phyloP scores from a whole-genome alignment of 805 yeast genomes.

The Cyberlindnera subsufficiens region DNA sequence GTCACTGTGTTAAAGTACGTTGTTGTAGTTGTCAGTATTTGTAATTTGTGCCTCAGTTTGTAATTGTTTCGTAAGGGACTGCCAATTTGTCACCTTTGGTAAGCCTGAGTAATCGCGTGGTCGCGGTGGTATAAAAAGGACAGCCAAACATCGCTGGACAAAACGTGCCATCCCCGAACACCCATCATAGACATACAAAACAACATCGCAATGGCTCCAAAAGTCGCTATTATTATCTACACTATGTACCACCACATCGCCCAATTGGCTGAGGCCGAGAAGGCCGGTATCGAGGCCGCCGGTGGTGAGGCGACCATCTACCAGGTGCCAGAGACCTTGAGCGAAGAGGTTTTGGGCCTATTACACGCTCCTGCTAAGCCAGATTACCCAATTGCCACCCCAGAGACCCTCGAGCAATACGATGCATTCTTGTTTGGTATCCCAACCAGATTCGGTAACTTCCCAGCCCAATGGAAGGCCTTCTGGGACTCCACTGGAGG shows the following conservation, averaged over 20 bases:
- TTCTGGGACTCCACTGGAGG: conserved; percentile 79
- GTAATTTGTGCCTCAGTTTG: too few relatives aligned
- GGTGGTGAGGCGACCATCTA: conserved; percentile 68
- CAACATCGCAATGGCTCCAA: conserved; percentile 28
- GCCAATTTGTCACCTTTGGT: too few relatives aligned
- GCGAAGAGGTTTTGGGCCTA: conserved; percentile 51
- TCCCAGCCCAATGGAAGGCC: conserved; percentile 70
- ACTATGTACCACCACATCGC: conserved; percentile 78
- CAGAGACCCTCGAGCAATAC: conserved; percentile 50
- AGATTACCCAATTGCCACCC: conserved; percentile 50
- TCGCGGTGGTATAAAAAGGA: too few relatives aligned
- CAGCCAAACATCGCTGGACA: too few relatives aligned
- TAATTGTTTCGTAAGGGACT: too few relatives aligned
- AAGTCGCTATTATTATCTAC: conserved; percentile 55
- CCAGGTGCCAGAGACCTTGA: conserved; percentile 77
- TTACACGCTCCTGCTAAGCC: conserved; percentile 65
- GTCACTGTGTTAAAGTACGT: too few relatives aligned
- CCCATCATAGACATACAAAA: neutral
- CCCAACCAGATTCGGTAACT: conserved; percentile 74
- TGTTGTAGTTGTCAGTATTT: neutral
- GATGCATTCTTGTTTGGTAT: conserved; percentile 75
- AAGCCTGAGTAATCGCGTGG: too few relatives aligned
- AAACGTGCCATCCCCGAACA: too few relatives aligned
- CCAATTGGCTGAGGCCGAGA: conserved; percentile 59
- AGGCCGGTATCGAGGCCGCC: conserved; percentile 62